Percentiles rank a stretch among this genome's conserved stretches.
Evolutionary conservation across 495 filamentous ascomycete species (phyloP).

Genomic region (Apiosordaria backusii): DNA sequence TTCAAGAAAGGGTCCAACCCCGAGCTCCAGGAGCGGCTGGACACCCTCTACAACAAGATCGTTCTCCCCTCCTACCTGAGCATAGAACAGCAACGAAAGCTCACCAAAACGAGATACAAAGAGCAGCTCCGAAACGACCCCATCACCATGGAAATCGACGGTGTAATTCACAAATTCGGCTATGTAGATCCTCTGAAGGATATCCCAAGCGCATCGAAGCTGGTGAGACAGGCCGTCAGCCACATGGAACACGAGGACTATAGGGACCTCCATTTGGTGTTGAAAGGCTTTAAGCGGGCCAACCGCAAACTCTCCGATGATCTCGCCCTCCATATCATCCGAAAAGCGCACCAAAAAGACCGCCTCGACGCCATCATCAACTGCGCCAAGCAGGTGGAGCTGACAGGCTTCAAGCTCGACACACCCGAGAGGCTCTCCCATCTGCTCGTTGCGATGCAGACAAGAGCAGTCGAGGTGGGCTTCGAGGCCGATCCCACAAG

Average conservation of each 20-base stretch:
- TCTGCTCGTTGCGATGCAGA: conserved; percentile 52
- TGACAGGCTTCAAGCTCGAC: conserved; percentile 52
- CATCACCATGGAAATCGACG: conserved; percentile 57
- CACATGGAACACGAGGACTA: conserved; percentile 60
- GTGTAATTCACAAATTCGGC: conserved; percentile 53
- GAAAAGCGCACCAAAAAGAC: conserved; percentile 38
- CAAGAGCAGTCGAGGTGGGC: conserved; percentile 40
- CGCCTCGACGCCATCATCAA: conserved; percentile 50
- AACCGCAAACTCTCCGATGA: conserved; percentile 29
- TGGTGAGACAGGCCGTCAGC: conserved; percentile 40
- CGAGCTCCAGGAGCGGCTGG: conserved; percentile 42
- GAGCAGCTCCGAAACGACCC: conserved; percentile 55
- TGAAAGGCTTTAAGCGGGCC: conserved; percentile 50
- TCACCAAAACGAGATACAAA: conserved; percentile 51
- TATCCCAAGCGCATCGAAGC: conserved; percentile 31
- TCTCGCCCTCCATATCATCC: conserved; percentile 41
- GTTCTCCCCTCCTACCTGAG: conserved; percentile 62
- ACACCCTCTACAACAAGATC: conserved; percentile 56
- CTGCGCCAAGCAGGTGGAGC: conserved; percentile 43
- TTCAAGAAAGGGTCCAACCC: conserved; percentile 35
- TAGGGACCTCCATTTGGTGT: conserved; percentile 54
- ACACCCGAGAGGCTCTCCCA: conserved; percentile 38
- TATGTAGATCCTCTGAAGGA: conserved; percentile 37
- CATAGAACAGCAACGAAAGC: conserved; percentile 50
- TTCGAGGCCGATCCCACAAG: conserved; percentile 38